Base-by-base conservation (phyloP, 371 early-diverging fungal species). In the Nematocida sp. region DNA sequence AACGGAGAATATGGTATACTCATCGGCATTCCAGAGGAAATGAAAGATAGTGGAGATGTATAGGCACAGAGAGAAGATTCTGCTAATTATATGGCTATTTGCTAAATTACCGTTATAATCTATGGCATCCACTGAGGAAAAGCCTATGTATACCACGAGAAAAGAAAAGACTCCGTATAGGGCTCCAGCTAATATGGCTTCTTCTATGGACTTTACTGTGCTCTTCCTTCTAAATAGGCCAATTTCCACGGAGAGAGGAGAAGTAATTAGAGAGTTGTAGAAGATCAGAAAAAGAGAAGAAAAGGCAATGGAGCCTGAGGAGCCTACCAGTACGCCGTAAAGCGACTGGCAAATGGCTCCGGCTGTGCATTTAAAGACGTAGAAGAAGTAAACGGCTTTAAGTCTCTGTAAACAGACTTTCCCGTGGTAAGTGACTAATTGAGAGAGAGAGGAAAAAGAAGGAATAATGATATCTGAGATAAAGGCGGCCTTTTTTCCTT, bases 401-500 rank as follows among this genome's bases (percentile, higher is more conserved):
- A 80, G 79, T 64, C 83, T 75, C 3, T 81, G 76, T 26, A 81
- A 78, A 66, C 63, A 38, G 11, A 47, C 38, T 25, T 30, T 79
- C 18, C 99, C 99, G 79, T 98, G 97, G 92, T 92, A 93, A 47
- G 94, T 86, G 60, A 95, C 81, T 54, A 98, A 84, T 49, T 89
- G 87, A 2, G 88, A 87, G 25, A 98, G 82, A 78, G 89, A 87
- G 65, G 89, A 88, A 78, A 98, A 98, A 82, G 94, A 92, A 7
- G 87, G 87, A 1, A 97, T 86, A 0, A 93, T 90, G 78, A 94
- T 93, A 84, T 98, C 99, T 0, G 95, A 93, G 0, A 97, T 94
- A 45, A 95, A 83, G 9, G 92, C 90, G 1, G 99, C 97, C 81
- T 96, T 96, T 80, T 87, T 89, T 13, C 97, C 98, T 84, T 98